Conservation (phyloP, 2,329 filamentous ascomycete species). For the Juglanconis oblonga region DNA sequence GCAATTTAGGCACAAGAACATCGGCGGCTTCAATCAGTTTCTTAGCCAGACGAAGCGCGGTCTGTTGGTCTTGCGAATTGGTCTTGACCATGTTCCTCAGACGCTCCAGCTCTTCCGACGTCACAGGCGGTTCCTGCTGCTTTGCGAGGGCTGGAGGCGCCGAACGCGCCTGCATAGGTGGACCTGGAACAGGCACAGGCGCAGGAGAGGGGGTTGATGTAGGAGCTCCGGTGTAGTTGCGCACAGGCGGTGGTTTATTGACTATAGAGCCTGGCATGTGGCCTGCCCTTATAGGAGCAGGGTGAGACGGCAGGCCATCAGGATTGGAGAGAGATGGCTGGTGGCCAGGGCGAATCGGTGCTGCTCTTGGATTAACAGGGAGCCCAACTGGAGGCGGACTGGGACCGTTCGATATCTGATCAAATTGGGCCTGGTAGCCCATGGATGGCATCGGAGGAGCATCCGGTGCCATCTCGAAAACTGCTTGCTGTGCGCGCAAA, state of each 20-base stretch:
- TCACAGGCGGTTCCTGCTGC: slow-evolving; percentile 59
- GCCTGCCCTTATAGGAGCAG: slow-evolving; percentile 61
- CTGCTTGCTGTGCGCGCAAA: slow-evolving; percentile 61
- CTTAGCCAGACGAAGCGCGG: slow-evolving; percentile 73
- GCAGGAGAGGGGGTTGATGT: slow-evolving; percentile 29
- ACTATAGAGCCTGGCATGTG: slow-evolving; percentile 58
- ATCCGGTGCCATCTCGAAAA: slow-evolving; percentile 72
- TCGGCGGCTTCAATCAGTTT: slow-evolving; percentile 82
- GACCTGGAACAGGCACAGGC: slow-evolving; percentile 19
- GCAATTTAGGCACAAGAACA: slow-evolving; percentile 62
- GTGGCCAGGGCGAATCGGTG: slow-evolving; percentile 25
- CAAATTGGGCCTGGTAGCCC: slow-evolving; percentile 11
- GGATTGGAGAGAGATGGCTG: slow-evolving; percentile 32
- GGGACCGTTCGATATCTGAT: slow-evolving; percentile 18
- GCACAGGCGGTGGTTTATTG: slow-evolving; percentile 57
- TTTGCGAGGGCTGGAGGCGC: slow-evolving; percentile 22
- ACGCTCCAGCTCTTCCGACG: slow-evolving; percentile 71
- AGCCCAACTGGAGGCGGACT: slow-evolving; percentile 22
- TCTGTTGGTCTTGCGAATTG: slow-evolving; percentile 69
- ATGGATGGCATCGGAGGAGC: slow-evolving; percentile 47
- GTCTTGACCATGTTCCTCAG: slow-evolving; percentile 67
- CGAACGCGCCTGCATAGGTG: neutral
- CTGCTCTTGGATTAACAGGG: slow-evolving; percentile 24
- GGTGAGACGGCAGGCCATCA: slow-evolving; percentile 57
- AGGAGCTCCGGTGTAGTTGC: slow-evolving; percentile 52